Base-by-base conservation (phyloP, 108 stramenopile species). In the Skeletonema tropicum region DNA sequence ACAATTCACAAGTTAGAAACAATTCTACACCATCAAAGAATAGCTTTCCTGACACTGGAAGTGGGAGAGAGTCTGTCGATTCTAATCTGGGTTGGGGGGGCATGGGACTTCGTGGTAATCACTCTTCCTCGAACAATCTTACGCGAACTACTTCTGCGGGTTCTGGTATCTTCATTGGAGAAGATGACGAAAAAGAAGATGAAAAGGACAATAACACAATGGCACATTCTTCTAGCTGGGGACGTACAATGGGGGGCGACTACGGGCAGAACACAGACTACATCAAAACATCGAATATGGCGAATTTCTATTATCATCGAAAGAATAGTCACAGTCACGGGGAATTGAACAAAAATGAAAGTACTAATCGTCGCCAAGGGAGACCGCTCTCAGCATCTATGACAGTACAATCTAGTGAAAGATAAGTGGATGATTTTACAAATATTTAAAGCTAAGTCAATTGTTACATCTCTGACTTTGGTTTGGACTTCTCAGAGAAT, bases 201-300 rank as follows among this genome's bases (percentile, higher is more conserved):
- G 66, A 69, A 35, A 26, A 41, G 55, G 74, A 70, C 21, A 6
- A 21, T 21, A 48, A 65, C 12, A 8, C 14, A 63, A 55, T 30
- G 14, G 74, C 15, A 62, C 60, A 65, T 17, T 17, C 17, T 48
- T 67, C 67, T 57, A 81, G 74, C 39, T 76, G 74, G 69, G 55
- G 59, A 1, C 70, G 66, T 17, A 30, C 69, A 72, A 30, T 71
- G 29, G 52, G 70, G n/a, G 66, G 52, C 33, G 38, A 63, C 42
- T 78, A 35, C 35, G 35, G 35, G 35, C 35, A 35, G 35, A 35
- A 35, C 35, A 8, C 59, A 9, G 66, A 64, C 15, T 94, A 94
- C 57, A 60, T 93, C 77, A 96, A 96, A 79, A 92, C 93, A 6
- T 87, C 93, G n/a, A 81, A 70, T 60, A 96, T 96, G 95, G 92